Base-by-base conservation (phyloP, 805 yeast genomes). In the Kodamaea kakaduensis region DNA sequence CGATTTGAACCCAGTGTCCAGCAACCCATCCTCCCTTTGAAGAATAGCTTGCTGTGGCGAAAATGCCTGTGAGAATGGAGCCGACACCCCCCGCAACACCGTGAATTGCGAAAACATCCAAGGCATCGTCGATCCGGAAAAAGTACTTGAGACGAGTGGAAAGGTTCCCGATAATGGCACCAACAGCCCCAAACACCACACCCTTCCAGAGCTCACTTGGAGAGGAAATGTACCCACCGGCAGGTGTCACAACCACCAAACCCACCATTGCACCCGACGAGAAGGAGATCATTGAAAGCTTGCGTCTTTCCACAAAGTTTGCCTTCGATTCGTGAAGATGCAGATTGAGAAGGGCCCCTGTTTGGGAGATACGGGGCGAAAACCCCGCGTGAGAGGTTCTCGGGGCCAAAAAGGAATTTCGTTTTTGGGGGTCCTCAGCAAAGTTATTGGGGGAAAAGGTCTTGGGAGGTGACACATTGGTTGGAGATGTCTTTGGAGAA, bases 81-180 rank as follows among this genome's bases (percentile, higher is more conserved):
- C 72, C 72, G 3, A 55, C 57, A 18, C 63, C 54, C 1, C 72
- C 72, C 16, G 65, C 59, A 5, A 64, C 49, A 0, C 71, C 71
- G 44, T 67, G 72, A 25, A 67, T 56, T 6, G 72, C 71, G 46
- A 65, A 65, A 3, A 66, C 50, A 43, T 67, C 72, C 25, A 65
- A 56, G 1, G 69, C 64, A 45, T 67, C 72, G 42, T 67, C 72
- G n/a, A 66, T 56, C 3, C 45, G 29, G 28, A 66, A 50, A 40
- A 44, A 61, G 43, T 59, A 67, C 42, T 67, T 67, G 36, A 67
- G 47, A 26, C 71, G 45, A 0, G 72, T 67, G 7, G 67, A 56
- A 18, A 66, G 39, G 42, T 67, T 66, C 14, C 66, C 56, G 1
- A 50, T 30, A 3, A 55, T 37, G 0, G 69, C 67, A 5, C 72